These are phyloP conservation scores for Didymella pinodella DNA, from an alignment of 2,329 filamentous ascomycete genomes.

Conservation along the genomic window DNA sequence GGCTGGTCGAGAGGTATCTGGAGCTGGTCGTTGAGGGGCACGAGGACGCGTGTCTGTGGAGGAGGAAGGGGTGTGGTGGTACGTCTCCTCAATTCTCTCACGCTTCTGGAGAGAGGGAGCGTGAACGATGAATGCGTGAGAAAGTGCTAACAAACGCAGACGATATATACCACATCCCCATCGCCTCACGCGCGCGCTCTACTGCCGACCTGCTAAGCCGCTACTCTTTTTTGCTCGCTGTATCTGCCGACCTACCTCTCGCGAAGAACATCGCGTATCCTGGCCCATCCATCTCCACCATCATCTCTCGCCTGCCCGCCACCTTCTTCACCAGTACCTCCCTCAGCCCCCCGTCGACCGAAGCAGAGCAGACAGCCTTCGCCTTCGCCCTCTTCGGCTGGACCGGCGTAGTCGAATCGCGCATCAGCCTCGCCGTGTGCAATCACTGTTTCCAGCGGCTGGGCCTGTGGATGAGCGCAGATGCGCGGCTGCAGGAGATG, in stretches of 20 bases:
- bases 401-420: conserved; percentile 63
- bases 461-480: conserved; percentile 86
- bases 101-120: too few relatives aligned
- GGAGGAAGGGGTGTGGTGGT: conserved; percentile 86
- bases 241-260: conserved; percentile 45
- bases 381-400: conserved; percentile 57
- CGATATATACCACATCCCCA: conserved; percentile 68
- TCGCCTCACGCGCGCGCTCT: conserved; percentile 51
- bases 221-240: conserved; percentile 51
- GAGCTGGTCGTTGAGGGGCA: conserved; percentile 78
- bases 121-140: too few relatives aligned
- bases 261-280: conserved; percentile 46
- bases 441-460: conserved; percentile 86
- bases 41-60: conserved; percentile 84
- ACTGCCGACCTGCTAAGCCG: conserved; percentile 49
- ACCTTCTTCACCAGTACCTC: conserved; percentile 32
- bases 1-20: conserved; percentile 77
- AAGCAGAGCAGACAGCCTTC: conserved; percentile 39
- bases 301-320: conserved; percentile 37
- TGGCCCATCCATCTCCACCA: conserved; percentile 34
- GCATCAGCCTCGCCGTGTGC: conserved; percentile 79
- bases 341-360: conserved; percentile 26
- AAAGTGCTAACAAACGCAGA: conserved; percentile 50
- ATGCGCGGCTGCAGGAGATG: conserved; percentile 44
- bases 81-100: conserved; percentile 30